Evolutionary conservation across 2,329 filamentous ascomycete species (phyloP).

Genomic region (Akanthomyces lecanii): DNA sequence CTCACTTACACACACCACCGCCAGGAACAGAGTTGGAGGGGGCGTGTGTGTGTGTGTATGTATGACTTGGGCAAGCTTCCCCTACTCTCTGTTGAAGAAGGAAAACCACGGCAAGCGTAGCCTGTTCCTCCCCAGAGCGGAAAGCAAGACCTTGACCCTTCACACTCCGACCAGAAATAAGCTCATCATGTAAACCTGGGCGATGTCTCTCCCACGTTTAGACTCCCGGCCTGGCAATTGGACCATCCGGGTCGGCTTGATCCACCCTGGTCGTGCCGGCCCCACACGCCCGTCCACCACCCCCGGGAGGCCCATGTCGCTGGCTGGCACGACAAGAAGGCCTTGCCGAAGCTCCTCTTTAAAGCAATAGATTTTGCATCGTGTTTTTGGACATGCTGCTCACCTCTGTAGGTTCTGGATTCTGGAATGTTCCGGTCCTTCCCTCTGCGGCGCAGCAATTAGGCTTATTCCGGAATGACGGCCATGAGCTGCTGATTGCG

Average conservation of each 20-base stretch:
- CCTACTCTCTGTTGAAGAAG: background rate
- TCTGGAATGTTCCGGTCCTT: background rate
- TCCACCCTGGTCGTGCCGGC: background rate
- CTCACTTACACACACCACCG: background rate
- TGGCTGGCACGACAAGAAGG: too few relatives aligned
- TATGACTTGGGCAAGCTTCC: background rate
- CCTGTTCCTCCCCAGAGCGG: background rate
- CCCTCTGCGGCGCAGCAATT: background rate
- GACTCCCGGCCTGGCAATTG: conserved; percentile 5
- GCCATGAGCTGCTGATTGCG: background rate
- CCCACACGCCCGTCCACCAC: conserved; percentile 5
- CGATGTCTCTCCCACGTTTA: conserved; percentile 8
- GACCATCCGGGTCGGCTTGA: conserved; percentile 3
- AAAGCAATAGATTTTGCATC: too few relatives aligned
- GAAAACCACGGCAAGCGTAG: background rate
- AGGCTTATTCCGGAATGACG: too few relatives aligned
- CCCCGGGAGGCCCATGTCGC: background rate
- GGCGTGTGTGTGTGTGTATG: background rate
- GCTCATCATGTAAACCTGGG: background rate
- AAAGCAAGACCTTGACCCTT: background rate
- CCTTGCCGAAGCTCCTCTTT: too few relatives aligned
- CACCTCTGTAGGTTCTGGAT: too few relatives aligned
- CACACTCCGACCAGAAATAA: background rate
- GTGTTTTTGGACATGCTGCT: too few relatives aligned
- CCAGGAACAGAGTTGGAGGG: background rate